Percentiles rank a stretch among this genome's conserved stretches.
These are phyloP conservation scores for Tubosaeta sp. DNA, from an alignment of 768 basidiomycete genomes.

Conservation along the genomic window DNA sequence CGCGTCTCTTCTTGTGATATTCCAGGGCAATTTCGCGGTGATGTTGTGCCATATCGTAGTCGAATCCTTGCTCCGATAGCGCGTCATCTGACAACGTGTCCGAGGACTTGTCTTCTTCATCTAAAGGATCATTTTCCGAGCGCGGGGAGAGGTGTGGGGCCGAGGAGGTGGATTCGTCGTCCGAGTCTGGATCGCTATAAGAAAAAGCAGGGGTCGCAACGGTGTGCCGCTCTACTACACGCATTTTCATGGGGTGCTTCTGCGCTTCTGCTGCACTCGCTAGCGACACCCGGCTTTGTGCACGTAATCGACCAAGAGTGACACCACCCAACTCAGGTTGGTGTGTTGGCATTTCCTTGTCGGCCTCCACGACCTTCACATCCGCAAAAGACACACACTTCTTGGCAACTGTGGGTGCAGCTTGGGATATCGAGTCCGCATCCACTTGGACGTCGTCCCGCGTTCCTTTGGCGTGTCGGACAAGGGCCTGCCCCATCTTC, in stretches of 20 bases:
- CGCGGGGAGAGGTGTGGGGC: constrained; percentile 31
- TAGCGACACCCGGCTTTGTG: constrained; percentile 34
- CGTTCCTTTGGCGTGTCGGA: constrained; percentile 39
- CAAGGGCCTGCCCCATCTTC: constrained; percentile 72
- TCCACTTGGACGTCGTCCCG: constrained; percentile 31
- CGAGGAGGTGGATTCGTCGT: constrained; percentile 58
- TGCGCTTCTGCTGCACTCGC: constrained; percentile 28
- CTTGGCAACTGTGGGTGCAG: constrained; percentile 36
- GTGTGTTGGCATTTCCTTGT: constrained; percentile 14
- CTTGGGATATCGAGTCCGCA: constrained; percentile 21
- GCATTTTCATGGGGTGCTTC: constrained; percentile 56
- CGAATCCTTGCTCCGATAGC: constrained; percentile 45
- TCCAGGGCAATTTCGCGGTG: constrained; percentile 73
- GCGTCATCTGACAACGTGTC: constrained; percentile 35
- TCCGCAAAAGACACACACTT: constrained; percentile 69
- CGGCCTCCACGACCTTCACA: constrained; percentile 19
- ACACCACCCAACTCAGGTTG: constrained; percentile 52
- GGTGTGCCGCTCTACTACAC: constrained; percentile 64
- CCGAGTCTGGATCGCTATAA: constrained; percentile 46
- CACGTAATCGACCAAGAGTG: constrained; percentile 44
- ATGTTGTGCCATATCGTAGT: constrained; percentile 60
- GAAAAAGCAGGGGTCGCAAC: constrained; percentile 18
- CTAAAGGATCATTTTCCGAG: constrained; percentile 24
- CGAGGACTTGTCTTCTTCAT: constrained; percentile 16
- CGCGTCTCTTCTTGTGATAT: constrained; percentile 59